phyloP scores from a whole-genome alignment of 2,329 filamentous ascomycete species.

The Intubia oerlemansii region DNA sequence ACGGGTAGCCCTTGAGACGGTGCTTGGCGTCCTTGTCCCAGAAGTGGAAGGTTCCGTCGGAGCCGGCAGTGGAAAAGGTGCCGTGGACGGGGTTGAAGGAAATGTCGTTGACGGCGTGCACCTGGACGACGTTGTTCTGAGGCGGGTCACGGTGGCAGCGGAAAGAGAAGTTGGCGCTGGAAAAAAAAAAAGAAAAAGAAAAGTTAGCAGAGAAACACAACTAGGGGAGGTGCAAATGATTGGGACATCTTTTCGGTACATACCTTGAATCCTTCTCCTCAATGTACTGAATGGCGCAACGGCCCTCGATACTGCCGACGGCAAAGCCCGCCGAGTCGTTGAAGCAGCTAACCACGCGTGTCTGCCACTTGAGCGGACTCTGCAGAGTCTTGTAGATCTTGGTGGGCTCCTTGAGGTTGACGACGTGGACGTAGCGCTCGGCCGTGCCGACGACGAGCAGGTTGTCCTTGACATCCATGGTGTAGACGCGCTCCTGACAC shows the following conservation, averaged over 20 bases:
- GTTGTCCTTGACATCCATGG: slow-evolving; percentile 76
- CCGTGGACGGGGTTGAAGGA: slow-evolving; percentile 93
- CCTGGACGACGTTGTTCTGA: slow-evolving; percentile 57
- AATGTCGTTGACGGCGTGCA: slow-evolving; percentile 91
- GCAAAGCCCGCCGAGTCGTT: slow-evolving; percentile 80
- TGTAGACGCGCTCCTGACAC: slow-evolving; percentile 65
- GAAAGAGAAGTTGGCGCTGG: slow-evolving; percentile 86
- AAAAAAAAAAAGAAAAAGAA: neutral
- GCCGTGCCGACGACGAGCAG: slow-evolving; percentile 83
- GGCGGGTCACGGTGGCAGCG: slow-evolving; percentile 87
- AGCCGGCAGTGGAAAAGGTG: slow-evolving; percentile 94
- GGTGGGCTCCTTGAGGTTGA: slow-evolving; percentile 72
- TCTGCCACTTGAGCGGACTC: slow-evolving; percentile 97
- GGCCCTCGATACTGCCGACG: slow-evolving; percentile 87
- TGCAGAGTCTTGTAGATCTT: slow-evolving; percentile 94
- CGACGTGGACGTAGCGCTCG: slow-evolving; percentile 86
- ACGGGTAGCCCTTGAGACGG: slow-evolving; percentile 70
- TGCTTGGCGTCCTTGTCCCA: slow-evolving; percentile 90
- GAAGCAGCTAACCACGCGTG: slow-evolving; percentile 85
- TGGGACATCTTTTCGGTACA: no score
- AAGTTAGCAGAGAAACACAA: neutral
- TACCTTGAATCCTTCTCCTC: slow-evolving; percentile 79
- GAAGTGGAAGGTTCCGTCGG: slow-evolving; percentile 91
- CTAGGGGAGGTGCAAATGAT: no score
- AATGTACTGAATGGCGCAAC: slow-evolving; percentile 95